phyloP scores from a whole-genome alignment of 140 eudicot genomes.

The Erigeron philadelphicus region DNA sequence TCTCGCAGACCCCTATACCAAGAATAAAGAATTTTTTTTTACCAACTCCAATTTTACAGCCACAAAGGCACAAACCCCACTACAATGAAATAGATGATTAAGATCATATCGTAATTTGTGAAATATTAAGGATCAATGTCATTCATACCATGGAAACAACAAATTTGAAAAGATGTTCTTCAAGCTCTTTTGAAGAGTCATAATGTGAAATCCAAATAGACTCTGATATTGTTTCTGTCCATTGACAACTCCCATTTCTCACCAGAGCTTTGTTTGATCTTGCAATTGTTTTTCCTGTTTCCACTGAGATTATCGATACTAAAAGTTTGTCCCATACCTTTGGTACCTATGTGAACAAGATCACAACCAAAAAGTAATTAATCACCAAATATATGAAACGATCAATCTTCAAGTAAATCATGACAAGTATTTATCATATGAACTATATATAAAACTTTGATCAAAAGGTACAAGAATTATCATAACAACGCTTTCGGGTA shows the following conservation, averaged over 20 bases:
- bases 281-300: constrained; percentile 72
- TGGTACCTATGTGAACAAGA: constrained; percentile 57
- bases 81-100: background rate
- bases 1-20: constrained; percentile 76
- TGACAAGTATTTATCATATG: background rate
- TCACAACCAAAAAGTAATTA: constrained; percentile 3
- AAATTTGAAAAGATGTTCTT: constrained; percentile 63
- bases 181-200: constrained; percentile 57
- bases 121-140: background rate
- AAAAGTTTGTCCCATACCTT: constrained; percentile 96
- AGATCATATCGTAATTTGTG: background rate
- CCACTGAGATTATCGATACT: constrained; percentile 62
- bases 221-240: constrained; percentile 68
- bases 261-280: constrained; percentile 66
- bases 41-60: background rate
- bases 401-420: constrained; percentile 12
- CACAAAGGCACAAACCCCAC: too few relatives aligned
- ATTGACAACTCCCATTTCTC: constrained; percentile 74
- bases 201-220: constrained; percentile 63
- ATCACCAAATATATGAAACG: constrained; percentile 16
- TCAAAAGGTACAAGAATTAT: constrained; percentile 10
- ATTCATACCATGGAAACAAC: constrained; percentile 68
- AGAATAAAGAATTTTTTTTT: background rate
- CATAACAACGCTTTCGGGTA: constrained; percentile 1
- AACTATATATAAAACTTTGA: constrained; percentile 16